These are phyloP conservation scores for Middelhovenomyces tepae DNA, from an alignment of 805 yeast species.

Conservation along the genomic window DNA sequence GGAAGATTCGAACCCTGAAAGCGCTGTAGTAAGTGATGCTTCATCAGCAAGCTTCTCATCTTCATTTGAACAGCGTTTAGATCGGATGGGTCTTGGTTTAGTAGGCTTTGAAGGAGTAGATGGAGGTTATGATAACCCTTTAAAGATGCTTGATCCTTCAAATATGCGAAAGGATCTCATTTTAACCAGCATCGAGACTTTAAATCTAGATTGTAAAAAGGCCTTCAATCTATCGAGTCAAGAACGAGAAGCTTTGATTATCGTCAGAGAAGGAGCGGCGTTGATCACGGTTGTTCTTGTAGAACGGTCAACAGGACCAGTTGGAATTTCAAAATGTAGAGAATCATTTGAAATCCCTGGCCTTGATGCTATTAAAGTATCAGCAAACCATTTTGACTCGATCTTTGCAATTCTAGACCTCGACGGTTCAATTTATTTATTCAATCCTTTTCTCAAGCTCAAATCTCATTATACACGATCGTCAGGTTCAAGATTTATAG, in stretches of 20 bases:
- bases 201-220: too few relatives aligned
- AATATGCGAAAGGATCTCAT: constrained; percentile 56
- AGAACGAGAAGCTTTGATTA: constrained; percentile 53
- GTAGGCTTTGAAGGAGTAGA: too few relatives aligned
- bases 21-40: too few relatives aligned
- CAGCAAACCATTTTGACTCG: constrained; percentile 23
- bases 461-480: too few relatives aligned
- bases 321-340: constrained; percentile 29
- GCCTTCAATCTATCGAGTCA: constrained; percentile 35
- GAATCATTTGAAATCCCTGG: constrained; percentile 26
- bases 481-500: too few relatives aligned
- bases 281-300: constrained; percentile 46
- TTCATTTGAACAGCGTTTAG: too few relatives aligned
- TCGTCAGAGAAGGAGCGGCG: constrained; percentile 36
- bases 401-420: constrained; percentile 8
- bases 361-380: constrained; percentile 30
- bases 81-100: too few relatives aligned
- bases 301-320: constrained; percentile 27
- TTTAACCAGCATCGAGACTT: too few relatives aligned
- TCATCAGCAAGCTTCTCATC: too few relatives aligned
- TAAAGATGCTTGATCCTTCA: too few relatives aligned
- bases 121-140: too few relatives aligned
- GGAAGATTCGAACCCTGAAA: too few relatives aligned
- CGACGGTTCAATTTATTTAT: constrained; percentile 28
- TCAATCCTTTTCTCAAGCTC: constrained; percentile 51